Evolutionary conservation across 192 early-diverging fungal species (phyloP), one percentile per base, ranked within the genome.

Genomic region (Pilobolus umbonatus): DNA sequence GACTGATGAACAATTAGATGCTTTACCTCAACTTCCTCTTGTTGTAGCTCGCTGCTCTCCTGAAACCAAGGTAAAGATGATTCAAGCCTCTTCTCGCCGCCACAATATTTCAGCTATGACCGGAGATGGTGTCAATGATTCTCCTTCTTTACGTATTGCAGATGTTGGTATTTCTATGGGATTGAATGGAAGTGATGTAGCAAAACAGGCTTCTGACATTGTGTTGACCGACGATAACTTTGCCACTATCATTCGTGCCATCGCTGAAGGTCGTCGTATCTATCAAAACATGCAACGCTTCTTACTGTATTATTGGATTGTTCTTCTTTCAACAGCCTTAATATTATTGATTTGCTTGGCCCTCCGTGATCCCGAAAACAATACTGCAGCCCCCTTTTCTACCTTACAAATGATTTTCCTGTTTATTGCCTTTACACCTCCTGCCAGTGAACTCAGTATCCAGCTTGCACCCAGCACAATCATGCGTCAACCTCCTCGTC

Each of bases 41-140:
- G 93, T 98, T 12, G 92, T 98, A 77, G 93, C 95, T 0, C 83
- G 95, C 44, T 92, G 92, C 73, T 69, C 67, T 47, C 95, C 95
- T 15, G 93, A 98, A 61, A 95, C 93, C 71, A 98, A 98, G 72
- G 85, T 95, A 57, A 96, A 98, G 69, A 96, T 98, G 78, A 93
- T 98, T 54, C 80, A 87, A 61, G 92, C 93, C 14, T 80, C 95
- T 50, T 88, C 96, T 64, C 73, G 81, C 34, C 78, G 83, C 47
- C 73, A 75, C n/a, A 80, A 85, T 55, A 82, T 87, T 57, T 80
- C 86, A 52, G 91, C 89, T 30, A 94, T 95, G 92, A 95, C 94
- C 19, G 96, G 96, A 67, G 88, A 91, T 68, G 88, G 88, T 59
- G 87, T 88, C 43, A 91, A 91, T 59, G 67, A 69, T 39, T 69